Percentiles rank a stretch among this genome's conserved stretches.
Evolutionary conservation across 2,329 filamentous ascomycete species (phyloP).

Genomic region (Colletotrichum gloeosporioides): DNA sequence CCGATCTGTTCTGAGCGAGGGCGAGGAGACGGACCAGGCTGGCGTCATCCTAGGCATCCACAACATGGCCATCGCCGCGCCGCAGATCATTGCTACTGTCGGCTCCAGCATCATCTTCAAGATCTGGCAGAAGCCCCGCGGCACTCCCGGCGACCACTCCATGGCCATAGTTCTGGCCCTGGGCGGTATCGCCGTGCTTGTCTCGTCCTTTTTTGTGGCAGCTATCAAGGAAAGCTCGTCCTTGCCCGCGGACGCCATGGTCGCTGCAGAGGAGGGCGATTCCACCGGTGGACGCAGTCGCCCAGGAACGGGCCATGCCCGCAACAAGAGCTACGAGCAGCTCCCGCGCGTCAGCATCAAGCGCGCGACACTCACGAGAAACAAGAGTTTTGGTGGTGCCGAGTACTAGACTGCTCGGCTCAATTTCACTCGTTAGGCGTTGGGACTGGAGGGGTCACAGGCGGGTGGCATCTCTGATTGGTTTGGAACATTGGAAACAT

Average conservation of each 20-base stretch:
- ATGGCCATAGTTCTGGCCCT: conserved; percentile 87
- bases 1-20: conserved; percentile 37
- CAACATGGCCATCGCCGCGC: conserved; percentile 91
- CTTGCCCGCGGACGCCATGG: conserved; percentile 40
- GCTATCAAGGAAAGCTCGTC: conserved; percentile 67
- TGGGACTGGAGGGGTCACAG: neutral
- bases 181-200: conserved; percentile 78
- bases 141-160: conserved; percentile 82
- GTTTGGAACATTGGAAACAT: neutral
- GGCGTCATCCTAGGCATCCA: conserved; percentile 94
- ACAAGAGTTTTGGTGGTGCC: conserved; percentile 53
- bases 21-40: conserved; percentile 73
- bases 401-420: conserved; percentile 42
- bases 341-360: conserved; percentile 48
- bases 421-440: conserved; percentile 16
- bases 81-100: conserved; percentile 89
- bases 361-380: conserved; percentile 52
- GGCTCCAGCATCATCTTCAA: conserved; percentile 86
- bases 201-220: conserved; percentile 76
- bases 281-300: conserved; percentile 26
- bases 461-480: neutral
- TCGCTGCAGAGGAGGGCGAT: conserved; percentile 49
- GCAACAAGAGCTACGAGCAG: conserved; percentile 46
- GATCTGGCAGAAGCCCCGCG: conserved; percentile 84
- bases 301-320: conserved; percentile 34